Percentiles rank a stretch among this genome's conserved stretches.
phyloP scores from a whole-genome alignment of 192 early-diverging fungal genomes.

The Gaertneriomyces semiglobifer region DNA sequence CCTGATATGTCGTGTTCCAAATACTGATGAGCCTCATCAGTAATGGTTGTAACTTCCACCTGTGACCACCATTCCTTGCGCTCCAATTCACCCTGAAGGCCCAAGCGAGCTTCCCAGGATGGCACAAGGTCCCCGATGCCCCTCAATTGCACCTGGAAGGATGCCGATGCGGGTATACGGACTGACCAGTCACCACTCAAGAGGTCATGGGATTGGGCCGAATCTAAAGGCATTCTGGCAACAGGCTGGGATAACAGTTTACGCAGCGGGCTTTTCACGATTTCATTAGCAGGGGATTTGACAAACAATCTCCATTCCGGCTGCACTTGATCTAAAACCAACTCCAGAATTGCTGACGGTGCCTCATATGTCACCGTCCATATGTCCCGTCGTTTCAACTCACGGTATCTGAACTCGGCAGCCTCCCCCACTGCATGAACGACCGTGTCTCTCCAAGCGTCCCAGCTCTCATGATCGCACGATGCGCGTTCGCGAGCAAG shows the following conservation, averaged over 20 bases:
- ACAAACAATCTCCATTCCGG: conserved; percentile 35
- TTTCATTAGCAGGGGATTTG: conserved; percentile 12
- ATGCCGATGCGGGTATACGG: conserved; percentile 26
- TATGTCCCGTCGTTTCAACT: conserved; percentile 35
- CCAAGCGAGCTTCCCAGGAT: conserved; percentile 43
- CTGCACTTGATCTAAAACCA: conserved; percentile 30
- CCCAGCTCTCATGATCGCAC: conserved; percentile 5
- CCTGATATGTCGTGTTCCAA: conserved; percentile 36
- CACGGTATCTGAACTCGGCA: conserved; percentile 35
- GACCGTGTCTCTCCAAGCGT: conserved; percentile 24
- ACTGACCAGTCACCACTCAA: conserved; percentile 35
- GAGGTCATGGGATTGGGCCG: conserved; percentile 1
- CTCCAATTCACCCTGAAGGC: conserved; percentile 30
- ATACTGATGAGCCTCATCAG: conserved; percentile 11
- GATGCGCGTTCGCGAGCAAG: background rate
- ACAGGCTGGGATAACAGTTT: conserved; percentile 35
- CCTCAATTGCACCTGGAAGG: conserved; percentile 31
- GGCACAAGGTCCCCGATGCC: conserved; percentile 36
- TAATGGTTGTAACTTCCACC: conserved; percentile 19
- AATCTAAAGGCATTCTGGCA: conserved; percentile 30
- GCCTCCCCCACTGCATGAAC: conserved; percentile 9
- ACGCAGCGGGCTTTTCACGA: conserved; percentile 20
- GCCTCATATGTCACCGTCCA: conserved; percentile 37
- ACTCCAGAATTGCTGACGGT: conserved; percentile 26
- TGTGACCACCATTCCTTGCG: conserved; percentile 36